Evolutionary conservation across 208 protist species (phyloP).

Genomic region (Acanthamoeba castellanii): DNA sequence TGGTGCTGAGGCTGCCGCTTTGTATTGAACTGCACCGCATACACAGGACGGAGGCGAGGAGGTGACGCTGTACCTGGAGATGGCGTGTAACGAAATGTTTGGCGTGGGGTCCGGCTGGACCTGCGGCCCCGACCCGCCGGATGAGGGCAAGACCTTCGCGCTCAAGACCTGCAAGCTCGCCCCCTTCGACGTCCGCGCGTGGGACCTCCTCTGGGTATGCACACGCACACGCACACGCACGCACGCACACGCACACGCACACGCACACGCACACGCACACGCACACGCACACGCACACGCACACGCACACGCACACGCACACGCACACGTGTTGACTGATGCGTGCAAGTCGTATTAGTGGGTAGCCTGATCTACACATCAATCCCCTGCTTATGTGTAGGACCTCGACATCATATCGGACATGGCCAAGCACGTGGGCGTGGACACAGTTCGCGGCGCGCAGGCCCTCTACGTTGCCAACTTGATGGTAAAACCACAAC

Average conservation of each 20-base stretch:
- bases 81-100: constrained; percentile 90
- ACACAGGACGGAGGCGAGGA: constrained; percentile 26
- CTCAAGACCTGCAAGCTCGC: constrained; percentile 76
- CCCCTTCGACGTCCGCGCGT: constrained; percentile 81
- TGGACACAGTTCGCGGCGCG: constrained; percentile 55
- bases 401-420: constrained; percentile 35
- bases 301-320: neutral
- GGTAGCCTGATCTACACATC: too few species aligned
- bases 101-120: constrained; percentile 80
- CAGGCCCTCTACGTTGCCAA: constrained; percentile 74
- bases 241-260: neutral
- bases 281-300: neutral
- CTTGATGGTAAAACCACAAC: constrained; percentile 77
- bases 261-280: too few species aligned
- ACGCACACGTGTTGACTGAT: too few species aligned
- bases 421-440: constrained; percentile 27
- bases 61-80: constrained; percentile 78
- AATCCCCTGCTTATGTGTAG: constrained; percentile 31
- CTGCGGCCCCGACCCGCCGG: constrained; percentile 79
- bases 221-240: neutral
- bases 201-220: constrained; percentile 72
- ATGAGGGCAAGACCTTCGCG: constrained; percentile 76
- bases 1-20: neutral
- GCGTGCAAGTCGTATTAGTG: too few species aligned
- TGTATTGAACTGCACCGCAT: neutral